A percentile compares a stretch with the other conserved stretches of the same genome.
Evolutionary conservation across 495 filamentous ascomycete species (phyloP).

Genomic region (Penicillium canescens): DNA sequence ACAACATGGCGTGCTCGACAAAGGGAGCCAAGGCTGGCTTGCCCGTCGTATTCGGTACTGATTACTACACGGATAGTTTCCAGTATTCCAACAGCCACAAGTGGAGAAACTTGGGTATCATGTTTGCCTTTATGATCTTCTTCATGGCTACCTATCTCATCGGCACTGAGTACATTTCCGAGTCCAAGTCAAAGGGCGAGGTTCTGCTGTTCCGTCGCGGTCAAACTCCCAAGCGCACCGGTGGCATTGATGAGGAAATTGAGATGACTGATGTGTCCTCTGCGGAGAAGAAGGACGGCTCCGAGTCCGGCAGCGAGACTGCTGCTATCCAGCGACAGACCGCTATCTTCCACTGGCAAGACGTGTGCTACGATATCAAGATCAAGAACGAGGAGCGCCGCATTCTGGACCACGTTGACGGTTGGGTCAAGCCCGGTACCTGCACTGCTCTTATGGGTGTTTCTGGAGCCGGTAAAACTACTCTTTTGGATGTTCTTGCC

Average conservation of each 20-base stretch:
- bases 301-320: slow-evolving; percentile 33
- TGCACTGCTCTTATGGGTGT: slow-evolving; percentile 67
- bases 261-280: slow-evolving; percentile 31
- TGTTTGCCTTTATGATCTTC: slow-evolving; percentile 64
- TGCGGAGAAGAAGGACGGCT: slow-evolving; percentile 45
- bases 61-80: slow-evolving; percentile 56
- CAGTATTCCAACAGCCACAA: slow-evolving; percentile 58
- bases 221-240: slow-evolving; percentile 26
- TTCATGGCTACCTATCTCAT: slow-evolving; percentile 53
- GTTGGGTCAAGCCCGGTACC: slow-evolving; percentile 66
- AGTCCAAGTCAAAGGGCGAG: slow-evolving; percentile 52
- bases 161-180: slow-evolving; percentile 48
- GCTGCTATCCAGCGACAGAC: slow-evolving; percentile 55
- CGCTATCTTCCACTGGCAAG: slow-evolving; percentile 80
- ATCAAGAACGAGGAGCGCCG: slow-evolving; percentile 58
- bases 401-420: slow-evolving; percentile 63
- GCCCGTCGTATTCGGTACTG: slow-evolving; percentile 45
- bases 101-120: slow-evolving; percentile 72
- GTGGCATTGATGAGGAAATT: slow-evolving; percentile 24
- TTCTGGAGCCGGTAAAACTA: slow-evolving; percentile 69
- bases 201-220: slow-evolving; percentile 54
- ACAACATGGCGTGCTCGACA: slow-evolving; percentile 49
- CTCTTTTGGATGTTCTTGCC: slow-evolving; percentile 61
- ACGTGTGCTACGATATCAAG: slow-evolving; percentile 72
- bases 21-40: slow-evolving; percentile 54